Evolutionary conservation across 768 basidiomycete species (phyloP).

Genomic region (Russula sp.): DNA sequence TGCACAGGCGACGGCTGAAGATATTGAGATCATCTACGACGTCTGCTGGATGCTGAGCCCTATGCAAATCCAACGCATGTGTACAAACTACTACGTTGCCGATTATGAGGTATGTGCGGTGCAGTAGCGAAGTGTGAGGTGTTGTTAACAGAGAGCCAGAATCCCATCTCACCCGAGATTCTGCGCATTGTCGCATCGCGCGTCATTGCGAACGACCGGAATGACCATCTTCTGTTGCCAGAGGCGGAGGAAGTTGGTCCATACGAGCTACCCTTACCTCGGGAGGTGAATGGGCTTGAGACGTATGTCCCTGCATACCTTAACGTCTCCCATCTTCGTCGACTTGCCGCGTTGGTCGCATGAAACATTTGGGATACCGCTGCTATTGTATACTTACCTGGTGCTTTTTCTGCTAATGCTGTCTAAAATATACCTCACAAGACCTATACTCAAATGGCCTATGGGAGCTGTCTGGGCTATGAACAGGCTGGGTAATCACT

Average conservation of each 20-base stretch:
- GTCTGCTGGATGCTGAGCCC: slow-evolving; percentile 99
- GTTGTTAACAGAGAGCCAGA: slow-evolving; percentile 40
- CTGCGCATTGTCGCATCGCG: slow-evolving; percentile 93
- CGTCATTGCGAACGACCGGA: slow-evolving; percentile 93
- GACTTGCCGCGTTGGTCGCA: slow-evolving; percentile 81
- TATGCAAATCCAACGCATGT: slow-evolving; percentile 99
- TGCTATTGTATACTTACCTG: slow-evolving; percentile 12
- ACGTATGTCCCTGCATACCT: slow-evolving; percentile 93
- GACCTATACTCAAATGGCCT: not conserved
- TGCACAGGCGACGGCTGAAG: slow-evolving; percentile 76
- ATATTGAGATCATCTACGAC: slow-evolving; percentile 98
- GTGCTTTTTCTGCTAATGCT: slow-evolving; percentile 12
- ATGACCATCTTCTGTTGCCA: slow-evolving; percentile 93
- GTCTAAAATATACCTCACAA: slow-evolving; percentile 17
- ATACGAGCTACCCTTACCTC: slow-evolving; percentile 87
- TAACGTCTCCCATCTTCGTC: slow-evolving; percentile 82
- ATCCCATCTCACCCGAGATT: slow-evolving; percentile 96
- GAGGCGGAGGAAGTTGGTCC: slow-evolving; percentile 97
- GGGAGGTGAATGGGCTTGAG: slow-evolving; percentile 93
- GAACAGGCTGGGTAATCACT: not conserved
- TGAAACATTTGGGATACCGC: slow-evolving; percentile 31
- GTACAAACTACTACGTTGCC: slow-evolving; percentile 97
- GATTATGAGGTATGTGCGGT: slow-evolving; percentile 80
- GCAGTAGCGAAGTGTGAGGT: not conserved
- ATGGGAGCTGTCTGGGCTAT: not conserved